Conservation (phyloP, 768 basidiomycete genomes). For the Tephrocybe sp. region DNA sequence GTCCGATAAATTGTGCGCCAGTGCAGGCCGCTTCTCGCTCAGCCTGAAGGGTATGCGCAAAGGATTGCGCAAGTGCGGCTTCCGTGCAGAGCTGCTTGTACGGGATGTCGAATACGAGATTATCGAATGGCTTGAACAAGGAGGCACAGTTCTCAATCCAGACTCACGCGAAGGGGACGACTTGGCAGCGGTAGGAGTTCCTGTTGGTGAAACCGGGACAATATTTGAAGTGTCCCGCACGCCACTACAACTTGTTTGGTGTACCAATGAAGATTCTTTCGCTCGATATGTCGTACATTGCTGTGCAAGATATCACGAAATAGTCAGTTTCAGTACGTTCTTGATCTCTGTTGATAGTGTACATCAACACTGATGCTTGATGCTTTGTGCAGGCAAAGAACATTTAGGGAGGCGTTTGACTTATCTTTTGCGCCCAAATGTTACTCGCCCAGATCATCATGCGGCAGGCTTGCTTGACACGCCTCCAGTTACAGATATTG, state of each 20-base stretch:
- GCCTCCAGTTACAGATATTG: constrained; percentile 69
- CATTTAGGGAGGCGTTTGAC: constrained; percentile 60
- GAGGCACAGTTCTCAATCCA: constrained; percentile 54
- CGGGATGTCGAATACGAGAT: constrained; percentile 66
- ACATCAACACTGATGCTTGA: not conserved
- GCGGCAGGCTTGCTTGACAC: constrained; percentile 52
- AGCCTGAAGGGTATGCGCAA: constrained; percentile 74
- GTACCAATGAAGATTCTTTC: constrained; percentile 66
- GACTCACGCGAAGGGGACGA: constrained; percentile 29
- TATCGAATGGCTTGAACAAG: constrained; percentile 56
- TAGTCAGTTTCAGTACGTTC: constrained; percentile 78
- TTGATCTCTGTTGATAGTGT: not conserved
- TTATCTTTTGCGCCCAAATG: constrained; percentile 77
- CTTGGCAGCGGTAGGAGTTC: constrained; percentile 32
- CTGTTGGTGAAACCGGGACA: constrained; percentile 48
- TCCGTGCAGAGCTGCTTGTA: constrained; percentile 60
- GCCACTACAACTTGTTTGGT: constrained; percentile 70
- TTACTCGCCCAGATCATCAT: constrained; percentile 53
- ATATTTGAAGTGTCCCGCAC: constrained; percentile 68
- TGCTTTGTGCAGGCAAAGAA: constrained; percentile 50
- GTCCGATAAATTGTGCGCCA: constrained; percentile 51
- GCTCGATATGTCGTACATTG: constrained; percentile 82
- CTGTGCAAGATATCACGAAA: constrained; percentile 72
- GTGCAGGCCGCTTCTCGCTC: constrained; percentile 74
- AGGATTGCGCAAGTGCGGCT: constrained; percentile 58